Conservation (phyloP, 2,329 filamentous ascomycete genomes). For the Exserohilum turcica region DNA sequence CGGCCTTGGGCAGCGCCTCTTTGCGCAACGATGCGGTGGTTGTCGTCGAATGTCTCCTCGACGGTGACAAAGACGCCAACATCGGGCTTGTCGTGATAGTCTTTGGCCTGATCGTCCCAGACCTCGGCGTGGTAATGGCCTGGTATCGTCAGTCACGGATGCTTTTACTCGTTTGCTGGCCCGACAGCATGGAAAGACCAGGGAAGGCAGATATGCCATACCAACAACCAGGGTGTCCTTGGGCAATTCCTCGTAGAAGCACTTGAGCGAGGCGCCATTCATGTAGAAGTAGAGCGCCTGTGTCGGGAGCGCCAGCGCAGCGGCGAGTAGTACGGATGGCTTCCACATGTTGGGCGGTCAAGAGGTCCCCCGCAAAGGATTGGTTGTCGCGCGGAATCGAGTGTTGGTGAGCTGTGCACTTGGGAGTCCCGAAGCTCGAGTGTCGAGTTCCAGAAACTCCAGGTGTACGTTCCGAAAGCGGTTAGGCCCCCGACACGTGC, state of each 20-base stretch:
- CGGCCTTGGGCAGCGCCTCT: slow-evolving; percentile 75
- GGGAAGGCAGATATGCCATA: slow-evolving; percentile 46
- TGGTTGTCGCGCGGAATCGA: slow-evolving; percentile 25
- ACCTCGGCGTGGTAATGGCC: slow-evolving; percentile 87
- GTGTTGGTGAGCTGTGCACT: slow-evolving; percentile 24
- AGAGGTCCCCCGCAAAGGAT: slow-evolving; percentile 26
- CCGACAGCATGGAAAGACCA: background rate
- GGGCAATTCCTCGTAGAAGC: slow-evolving; percentile 97
- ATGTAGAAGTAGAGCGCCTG: slow-evolving; percentile 96
- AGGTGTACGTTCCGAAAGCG: slow-evolving; percentile 31
- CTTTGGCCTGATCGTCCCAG: slow-evolving; percentile 71
- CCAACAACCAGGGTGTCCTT: slow-evolving; percentile 96
- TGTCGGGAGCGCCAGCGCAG: slow-evolving; percentile 65
- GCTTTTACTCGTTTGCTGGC: background rate
- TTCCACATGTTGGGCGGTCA: slow-evolving; percentile 39
- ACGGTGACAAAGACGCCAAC: slow-evolving; percentile 89
- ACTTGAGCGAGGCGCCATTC: slow-evolving; percentile 83
- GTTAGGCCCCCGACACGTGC: slow-evolving; percentile 29
- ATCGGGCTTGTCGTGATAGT: slow-evolving; percentile 74
- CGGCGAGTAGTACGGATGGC: slow-evolving; percentile 66
- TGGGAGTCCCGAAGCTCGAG: slow-evolving; percentile 29
- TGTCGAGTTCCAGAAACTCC: slow-evolving; percentile 31
- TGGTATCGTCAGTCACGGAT: slow-evolving; percentile 37
- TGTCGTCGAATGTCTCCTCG: slow-evolving; percentile 96
- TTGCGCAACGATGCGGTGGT: slow-evolving; percentile 93